phyloP scores from a whole-genome alignment of 176 grass and related monocot genomes.

The Puya raimondii region DNA sequence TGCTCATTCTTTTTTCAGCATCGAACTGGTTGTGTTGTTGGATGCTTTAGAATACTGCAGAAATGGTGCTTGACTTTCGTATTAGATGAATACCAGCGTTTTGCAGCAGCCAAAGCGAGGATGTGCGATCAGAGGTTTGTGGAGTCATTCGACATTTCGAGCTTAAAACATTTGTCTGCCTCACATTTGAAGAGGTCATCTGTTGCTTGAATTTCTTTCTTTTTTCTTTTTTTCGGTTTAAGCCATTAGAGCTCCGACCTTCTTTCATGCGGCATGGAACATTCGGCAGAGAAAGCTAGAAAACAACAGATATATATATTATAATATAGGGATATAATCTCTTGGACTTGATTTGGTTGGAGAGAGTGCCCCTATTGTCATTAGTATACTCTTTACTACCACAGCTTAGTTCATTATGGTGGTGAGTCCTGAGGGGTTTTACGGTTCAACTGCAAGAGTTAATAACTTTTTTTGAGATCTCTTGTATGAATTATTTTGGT shows the following conservation, averaged over 20 bases:
- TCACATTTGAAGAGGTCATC: background rate
- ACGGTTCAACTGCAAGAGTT: background rate
- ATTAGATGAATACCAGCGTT: conserved; percentile 73
- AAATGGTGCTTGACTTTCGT: conserved; percentile 75
- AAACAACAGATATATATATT: too few relatives aligned
- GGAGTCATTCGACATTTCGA: conserved; percentile 79
- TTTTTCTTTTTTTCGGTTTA: background rate
- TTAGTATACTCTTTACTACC: background rate
- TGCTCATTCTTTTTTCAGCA: conserved; percentile 41
- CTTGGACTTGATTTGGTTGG: background rate
- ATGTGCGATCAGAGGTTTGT: conserved; percentile 68
- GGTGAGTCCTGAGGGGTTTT: background rate
- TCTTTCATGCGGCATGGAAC: background rate
- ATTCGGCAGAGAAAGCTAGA: background rate
- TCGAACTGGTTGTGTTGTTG: conserved; percentile 77
- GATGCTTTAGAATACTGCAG: conserved; percentile 73
- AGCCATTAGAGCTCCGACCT: background rate
- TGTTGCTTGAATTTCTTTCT: background rate
- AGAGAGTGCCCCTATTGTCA: background rate
- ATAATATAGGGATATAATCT: too few relatives aligned
- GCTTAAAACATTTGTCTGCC: conserved; percentile 23
- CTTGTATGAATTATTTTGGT: background rate
- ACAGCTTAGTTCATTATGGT: background rate
- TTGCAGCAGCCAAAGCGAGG: conserved; percentile 77
- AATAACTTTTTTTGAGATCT: background rate